phyloP scores from a whole-genome alignment of 176 grass and related monocot species.

The Aegilops longissima region DNA sequence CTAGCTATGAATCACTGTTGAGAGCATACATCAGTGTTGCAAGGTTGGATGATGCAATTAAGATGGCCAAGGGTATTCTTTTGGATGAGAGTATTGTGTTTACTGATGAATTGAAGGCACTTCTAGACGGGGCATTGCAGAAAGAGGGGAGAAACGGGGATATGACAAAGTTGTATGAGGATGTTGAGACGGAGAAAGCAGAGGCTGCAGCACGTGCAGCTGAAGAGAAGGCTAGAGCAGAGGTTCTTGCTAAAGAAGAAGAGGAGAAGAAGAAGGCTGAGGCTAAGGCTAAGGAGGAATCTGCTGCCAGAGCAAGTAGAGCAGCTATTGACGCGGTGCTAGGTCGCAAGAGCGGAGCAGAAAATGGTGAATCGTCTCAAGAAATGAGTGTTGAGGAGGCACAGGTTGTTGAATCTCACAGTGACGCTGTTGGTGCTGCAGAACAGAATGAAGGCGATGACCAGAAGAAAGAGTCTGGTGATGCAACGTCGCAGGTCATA shows the following conservation, averaged over 20 bases:
- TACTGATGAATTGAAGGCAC: slow-evolving; percentile 58
- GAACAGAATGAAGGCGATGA: slow-evolving; percentile 17
- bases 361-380: slow-evolving; percentile 35
- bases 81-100: slow-evolving; percentile 60
- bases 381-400: slow-evolving; percentile 39
- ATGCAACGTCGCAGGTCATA: slow-evolving; percentile 19
- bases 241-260: slow-evolving; percentile 75
- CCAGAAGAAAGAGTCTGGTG: slow-evolving; percentile 31
- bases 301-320: slow-evolving; percentile 60
- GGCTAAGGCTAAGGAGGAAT: slow-evolving; percentile 71
- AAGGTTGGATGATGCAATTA: slow-evolving; percentile 67
- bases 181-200: slow-evolving; percentile 69
- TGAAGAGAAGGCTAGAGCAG: slow-evolving; percentile 81
- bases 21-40: slow-evolving; percentile 54
- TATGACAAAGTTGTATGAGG: slow-evolving; percentile 65
- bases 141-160: slow-evolving; percentile 70
- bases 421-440: background rate
- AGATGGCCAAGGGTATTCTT: slow-evolving; percentile 62
- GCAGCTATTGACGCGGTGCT: slow-evolving; percentile 73
- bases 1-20: slow-evolving; percentile 71
- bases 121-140: slow-evolving; percentile 55
- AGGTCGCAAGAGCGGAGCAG: slow-evolving; percentile 52
- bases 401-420: slow-evolving; percentile 31
- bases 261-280: slow-evolving; percentile 84
- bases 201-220: slow-evolving; percentile 63